These are phyloP conservation scores for Apophysomyces elegans DNA, from an alignment of 371 early-diverging fungal species.

Conservation along the genomic window DNA sequence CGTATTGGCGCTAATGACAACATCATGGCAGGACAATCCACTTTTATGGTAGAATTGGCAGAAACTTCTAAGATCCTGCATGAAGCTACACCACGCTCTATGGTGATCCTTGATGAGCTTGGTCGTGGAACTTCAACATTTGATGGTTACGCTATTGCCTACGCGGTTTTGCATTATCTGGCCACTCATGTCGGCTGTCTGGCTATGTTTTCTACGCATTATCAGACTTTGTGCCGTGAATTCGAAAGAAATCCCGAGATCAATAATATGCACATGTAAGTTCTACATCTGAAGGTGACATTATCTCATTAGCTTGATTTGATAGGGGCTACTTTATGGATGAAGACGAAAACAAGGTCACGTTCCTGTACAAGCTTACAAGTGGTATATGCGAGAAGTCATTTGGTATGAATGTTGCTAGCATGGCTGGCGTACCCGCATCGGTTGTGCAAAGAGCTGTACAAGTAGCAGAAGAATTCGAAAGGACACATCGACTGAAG, in stretches of 20 bases:
- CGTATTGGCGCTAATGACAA: conserved; percentile 99
- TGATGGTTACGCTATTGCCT: conserved; percentile 99
- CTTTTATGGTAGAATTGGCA: conserved; percentile 98
- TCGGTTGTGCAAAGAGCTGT: conserved; percentile 67
- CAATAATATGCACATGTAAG: conserved; percentile 69
- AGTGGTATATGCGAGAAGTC: conserved; percentile 83
- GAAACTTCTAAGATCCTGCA: conserved; percentile 96
- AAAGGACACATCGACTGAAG: conserved; percentile 46
- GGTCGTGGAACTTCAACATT: conserved; percentile 99
- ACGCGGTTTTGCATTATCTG: conserved; percentile 89
- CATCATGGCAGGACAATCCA: conserved; percentile 96
- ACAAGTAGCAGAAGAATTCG: conserved; percentile 73
- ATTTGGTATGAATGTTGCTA: conserved; percentile 93
- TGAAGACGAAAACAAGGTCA: conserved; percentile 84
- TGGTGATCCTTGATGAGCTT: conserved; percentile 99
- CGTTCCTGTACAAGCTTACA: conserved; percentile 95
- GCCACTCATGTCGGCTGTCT: conserved; percentile 85
- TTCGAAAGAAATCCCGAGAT: conserved; percentile 70
- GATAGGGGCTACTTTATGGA: conserved; percentile 82
- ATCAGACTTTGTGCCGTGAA: conserved; percentile 89
- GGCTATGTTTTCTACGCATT: conserved; percentile 98
- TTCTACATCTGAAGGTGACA: conserved; percentile 30
- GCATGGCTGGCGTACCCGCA: conserved; percentile 93
- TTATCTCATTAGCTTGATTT: conserved; percentile 34
- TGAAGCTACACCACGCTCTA: conserved; percentile 90